Evolutionary conservation across 371 early-diverging fungal genomes (phyloP).

Genomic region (Mortierella sp.): DNA sequence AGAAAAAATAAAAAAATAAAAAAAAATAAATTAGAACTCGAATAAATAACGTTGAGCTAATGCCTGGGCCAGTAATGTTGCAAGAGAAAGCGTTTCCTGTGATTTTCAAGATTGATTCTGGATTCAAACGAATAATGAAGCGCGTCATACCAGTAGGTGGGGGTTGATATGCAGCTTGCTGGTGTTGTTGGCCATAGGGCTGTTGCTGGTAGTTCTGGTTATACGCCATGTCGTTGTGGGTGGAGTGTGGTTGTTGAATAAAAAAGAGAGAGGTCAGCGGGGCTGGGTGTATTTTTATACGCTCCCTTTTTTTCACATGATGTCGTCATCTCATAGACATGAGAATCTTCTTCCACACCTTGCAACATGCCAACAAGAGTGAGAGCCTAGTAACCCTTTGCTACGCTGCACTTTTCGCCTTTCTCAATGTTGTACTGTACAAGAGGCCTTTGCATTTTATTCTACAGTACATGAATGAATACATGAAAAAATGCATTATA

Average conservation of each 20-base stretch:
- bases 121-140: background rate
- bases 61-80: background rate
- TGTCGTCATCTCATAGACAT: no score
- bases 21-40: background rate
- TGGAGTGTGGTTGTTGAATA: no score
- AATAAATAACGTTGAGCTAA: background rate
- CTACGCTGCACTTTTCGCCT: no score
- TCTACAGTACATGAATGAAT: no score
- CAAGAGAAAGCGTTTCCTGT: background rate
- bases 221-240: constrained; percentile 34
- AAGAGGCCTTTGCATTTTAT: no score
- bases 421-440: no score
- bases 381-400: no score
- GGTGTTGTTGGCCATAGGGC: constrained; percentile 36
- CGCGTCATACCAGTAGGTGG: constrained; percentile 6
- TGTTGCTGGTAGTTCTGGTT: constrained; percentile 51
- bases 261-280: background rate
- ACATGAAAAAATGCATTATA: background rate
- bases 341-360: no score
- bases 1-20: constrained; percentile 10
- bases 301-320: no score
- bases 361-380: no score
- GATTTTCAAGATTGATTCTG: background rate
- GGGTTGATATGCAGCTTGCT: constrained; percentile 13
- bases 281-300: no score